These are phyloP conservation scores for Solanum chacoense DNA, from an alignment of 305 asterid genomes.

Conservation along the genomic window DNA sequence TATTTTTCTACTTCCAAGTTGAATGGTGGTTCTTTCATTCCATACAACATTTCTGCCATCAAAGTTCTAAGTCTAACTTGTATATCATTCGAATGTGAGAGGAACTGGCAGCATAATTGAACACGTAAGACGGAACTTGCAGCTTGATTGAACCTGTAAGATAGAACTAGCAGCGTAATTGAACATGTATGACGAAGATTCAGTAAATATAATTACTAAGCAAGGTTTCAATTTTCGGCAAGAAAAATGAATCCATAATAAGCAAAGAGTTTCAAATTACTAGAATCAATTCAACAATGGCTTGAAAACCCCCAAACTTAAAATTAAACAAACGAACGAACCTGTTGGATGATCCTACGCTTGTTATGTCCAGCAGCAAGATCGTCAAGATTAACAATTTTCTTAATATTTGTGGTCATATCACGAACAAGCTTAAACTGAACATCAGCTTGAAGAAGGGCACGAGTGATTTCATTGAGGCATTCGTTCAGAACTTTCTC, in stretches of 20 bases:
- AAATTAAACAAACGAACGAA: conserved; percentile 13
- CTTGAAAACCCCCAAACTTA: not conserved
- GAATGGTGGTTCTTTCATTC: not conserved
- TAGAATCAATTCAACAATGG: not conserved
- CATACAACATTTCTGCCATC: not conserved
- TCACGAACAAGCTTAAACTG: conserved; percentile 82
- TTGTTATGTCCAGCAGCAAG: conserved; percentile 98
- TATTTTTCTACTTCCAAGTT: not conserved
- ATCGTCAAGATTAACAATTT: conserved; percentile 83
- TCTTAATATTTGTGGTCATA: conserved; percentile 73
- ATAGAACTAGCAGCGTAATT: not conserved
- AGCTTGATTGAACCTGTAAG: not conserved
- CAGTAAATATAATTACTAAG: not conserved
- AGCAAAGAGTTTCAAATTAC: not conserved
- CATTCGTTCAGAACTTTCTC: conserved; percentile 83
- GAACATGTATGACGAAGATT: not conserved
- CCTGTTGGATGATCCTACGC: conserved; percentile 87
- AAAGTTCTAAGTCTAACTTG: not conserved
- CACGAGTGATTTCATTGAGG: conserved; percentile 84
- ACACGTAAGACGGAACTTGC: not conserved
- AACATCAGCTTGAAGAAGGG: conserved; percentile 84
- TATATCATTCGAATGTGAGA: not conserved
- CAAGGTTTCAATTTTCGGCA: not conserved
- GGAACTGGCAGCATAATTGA: not conserved
- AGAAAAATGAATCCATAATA: not conserved